Evolutionary conservation across 2,329 filamentous ascomycete genomes (phyloP).

Genomic region (Beauveria australis): DNA sequence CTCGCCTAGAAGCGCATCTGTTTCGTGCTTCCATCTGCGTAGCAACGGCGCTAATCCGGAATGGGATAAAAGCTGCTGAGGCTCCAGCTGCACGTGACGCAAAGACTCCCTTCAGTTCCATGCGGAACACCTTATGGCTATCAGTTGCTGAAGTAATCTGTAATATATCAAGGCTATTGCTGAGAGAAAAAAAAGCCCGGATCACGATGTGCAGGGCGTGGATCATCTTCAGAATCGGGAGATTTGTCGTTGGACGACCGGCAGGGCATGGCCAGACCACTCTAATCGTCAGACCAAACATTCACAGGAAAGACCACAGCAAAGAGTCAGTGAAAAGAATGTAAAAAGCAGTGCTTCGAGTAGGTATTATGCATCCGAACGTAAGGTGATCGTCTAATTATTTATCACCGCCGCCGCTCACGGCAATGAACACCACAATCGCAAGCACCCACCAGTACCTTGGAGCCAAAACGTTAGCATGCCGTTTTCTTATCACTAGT

Average conservation of each 20-base stretch:
- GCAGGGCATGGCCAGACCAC: not conserved
- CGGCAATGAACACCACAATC: slow-evolving; percentile 43
- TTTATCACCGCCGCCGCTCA: slow-evolving; percentile 47
- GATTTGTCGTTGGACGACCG: not conserved
- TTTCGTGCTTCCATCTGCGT: slow-evolving; percentile 13
- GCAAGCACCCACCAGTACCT: slow-evolving; percentile 62
- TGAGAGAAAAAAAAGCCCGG: too few species aligned
- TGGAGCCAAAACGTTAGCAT: slow-evolving; percentile 25
- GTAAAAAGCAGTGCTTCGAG: not conserved
- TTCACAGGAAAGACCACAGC: not conserved
- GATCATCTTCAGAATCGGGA: not conserved
- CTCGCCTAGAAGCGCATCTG: slow-evolving; percentile 6
- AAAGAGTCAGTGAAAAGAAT: not conserved
- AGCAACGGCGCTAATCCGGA: slow-evolving; percentile 24
- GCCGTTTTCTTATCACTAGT: not conserved
- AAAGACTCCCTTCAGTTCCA: not conserved
- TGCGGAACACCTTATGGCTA: not conserved
- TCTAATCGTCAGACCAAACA: not conserved
- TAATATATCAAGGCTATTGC: not conserved
- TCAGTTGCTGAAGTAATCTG: not conserved
- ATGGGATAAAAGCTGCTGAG: not conserved
- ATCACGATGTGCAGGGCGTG: too few species aligned
- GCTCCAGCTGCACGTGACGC: slow-evolving; percentile 10
- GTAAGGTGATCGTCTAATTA: slow-evolving; percentile 36
- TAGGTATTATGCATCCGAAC: slow-evolving; percentile 1